Evolutionary conservation across 108 stramenopile species (phyloP).

Genomic region (Craspedostauros australis): DNA sequence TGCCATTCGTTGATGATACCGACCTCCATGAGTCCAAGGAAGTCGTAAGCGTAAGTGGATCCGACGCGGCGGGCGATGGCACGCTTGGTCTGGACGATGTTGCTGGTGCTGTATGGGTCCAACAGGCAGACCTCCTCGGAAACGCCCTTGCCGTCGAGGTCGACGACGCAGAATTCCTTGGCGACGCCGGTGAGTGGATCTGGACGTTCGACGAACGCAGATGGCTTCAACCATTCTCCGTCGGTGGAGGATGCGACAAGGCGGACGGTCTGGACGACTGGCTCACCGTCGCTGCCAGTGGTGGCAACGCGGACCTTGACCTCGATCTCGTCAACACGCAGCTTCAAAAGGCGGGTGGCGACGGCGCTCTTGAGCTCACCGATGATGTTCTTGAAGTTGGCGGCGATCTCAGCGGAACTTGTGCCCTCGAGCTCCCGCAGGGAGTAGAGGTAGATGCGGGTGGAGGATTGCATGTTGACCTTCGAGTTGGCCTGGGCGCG

Average conservation of each 20-base stretch:
- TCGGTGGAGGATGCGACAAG: constrained; percentile 92
- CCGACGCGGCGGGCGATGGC: constrained; percentile 95
- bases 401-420: constrained; percentile 63
- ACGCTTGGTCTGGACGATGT: constrained; percentile 91
- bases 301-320: constrained; percentile 81
- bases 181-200: constrained; percentile 93
- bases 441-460: constrained; percentile 91
- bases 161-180: constrained; percentile 83
- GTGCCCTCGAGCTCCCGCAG: constrained; percentile 75
- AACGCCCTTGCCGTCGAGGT: constrained; percentile 49
- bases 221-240: constrained; percentile 90
- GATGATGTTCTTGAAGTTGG: constrained; percentile 58
- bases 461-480: constrained; percentile 82
- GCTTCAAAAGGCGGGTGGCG: constrained; percentile 87
- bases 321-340: constrained; percentile 97
- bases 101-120: constrained; percentile 87
- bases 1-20: constrained; percentile 81
- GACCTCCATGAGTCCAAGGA: constrained; percentile 94
- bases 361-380: constrained; percentile 72
- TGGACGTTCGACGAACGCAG: constrained; percentile 87
- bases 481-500: constrained; percentile 88
- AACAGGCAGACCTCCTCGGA: constrained; percentile 80
- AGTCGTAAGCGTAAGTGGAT: constrained; percentile 96
- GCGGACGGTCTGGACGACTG: constrained; percentile 73
- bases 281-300: constrained; percentile 52